Evolutionary conservation across 352 stramenopile species (phyloP), one percentile per base, ranked within the genome.

Genomic region (Phytophthora vignae): DNA sequence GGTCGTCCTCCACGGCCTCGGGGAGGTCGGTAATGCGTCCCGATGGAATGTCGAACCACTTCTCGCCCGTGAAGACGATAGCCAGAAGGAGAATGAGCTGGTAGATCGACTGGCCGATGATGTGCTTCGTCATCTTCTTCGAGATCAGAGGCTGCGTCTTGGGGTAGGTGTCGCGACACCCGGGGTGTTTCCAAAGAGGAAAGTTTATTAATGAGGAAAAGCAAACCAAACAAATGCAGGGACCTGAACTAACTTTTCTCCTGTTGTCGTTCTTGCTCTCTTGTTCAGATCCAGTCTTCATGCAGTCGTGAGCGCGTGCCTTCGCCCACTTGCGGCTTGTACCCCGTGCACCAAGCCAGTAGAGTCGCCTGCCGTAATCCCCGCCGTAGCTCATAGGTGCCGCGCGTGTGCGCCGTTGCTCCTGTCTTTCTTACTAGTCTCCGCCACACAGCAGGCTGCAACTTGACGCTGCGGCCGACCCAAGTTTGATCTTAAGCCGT

Each of bases 121-220:
- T 98, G 73, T 99, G 97, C 71, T 96, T 92, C 67, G 87, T 93
- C 95, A 99, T 99, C 54, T 91, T 92, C 59, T 87, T 88, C 29
- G 92, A 98, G 49, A 99, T 93, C 66, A 99, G 78, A 29, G 90
- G 89, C 53, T 95, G 78, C 31, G 95, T 92, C 56, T 95, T 87
- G n/a, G 2, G 2, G 2, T 2, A 2, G 22, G 22, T 44, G 36
- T 44, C 36, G 36, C 36, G 36, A 17, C 17, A 44, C 36, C 36
- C 36, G 36, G 36, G 36, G 36, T 44, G 36, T 15, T 44, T 44
- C 36, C 10, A 44, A 44, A 15, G 14, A 44, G 5, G 36, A 17
- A 44, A 44, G 36, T 44, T 44, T 44, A 44, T 44, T 44, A 44
- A 44, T 44, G 36, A 12, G 36, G 36, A 44, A 44, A 44, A 44